phyloP scores from a whole-genome alignment of 2,329 filamentous ascomycete genomes.

The Colletotrichum ledebouriae region DNA sequence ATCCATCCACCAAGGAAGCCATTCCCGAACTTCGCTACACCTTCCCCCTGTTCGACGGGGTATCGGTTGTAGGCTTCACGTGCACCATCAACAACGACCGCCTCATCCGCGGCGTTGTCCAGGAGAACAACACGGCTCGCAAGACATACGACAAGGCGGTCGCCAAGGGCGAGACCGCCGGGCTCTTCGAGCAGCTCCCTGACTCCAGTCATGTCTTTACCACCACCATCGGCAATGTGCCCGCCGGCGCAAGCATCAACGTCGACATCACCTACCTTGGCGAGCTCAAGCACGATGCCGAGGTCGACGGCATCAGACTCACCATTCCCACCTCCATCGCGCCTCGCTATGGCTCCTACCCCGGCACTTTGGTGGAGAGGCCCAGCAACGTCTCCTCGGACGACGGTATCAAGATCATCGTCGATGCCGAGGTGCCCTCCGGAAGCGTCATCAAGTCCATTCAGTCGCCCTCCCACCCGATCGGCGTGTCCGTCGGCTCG shows the following conservation, averaged over 20 bases:
- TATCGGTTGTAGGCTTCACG: conserved; percentile 76
- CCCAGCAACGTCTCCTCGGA: conserved; percentile 27
- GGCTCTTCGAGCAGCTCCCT: conserved; percentile 72
- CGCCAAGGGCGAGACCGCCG: conserved; percentile 70
- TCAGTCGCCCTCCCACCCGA: conserved; percentile 76
- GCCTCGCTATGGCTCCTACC: conserved; percentile 72
- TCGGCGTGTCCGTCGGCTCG: conserved; percentile 74
- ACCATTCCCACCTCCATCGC: conserved; percentile 77
- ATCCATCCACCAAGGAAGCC: conserved; percentile 56
- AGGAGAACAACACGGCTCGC: conserved; percentile 73
- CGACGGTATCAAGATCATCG: conserved; percentile 46
- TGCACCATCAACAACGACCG: conserved; percentile 71
- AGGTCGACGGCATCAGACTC: conserved; percentile 76
- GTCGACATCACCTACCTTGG: conserved; percentile 77
- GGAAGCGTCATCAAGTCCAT: conserved; percentile 71
- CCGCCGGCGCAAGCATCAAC: conserved; percentile 66
- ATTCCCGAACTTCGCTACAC: conserved; percentile 70
- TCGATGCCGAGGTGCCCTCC: conserved; percentile 62
- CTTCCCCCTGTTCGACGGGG: conserved; percentile 80
- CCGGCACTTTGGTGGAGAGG: conserved; percentile 50
- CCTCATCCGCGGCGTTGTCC: conserved; percentile 74
- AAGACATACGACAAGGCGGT: conserved; percentile 71
- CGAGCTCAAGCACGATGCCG: conserved; percentile 79
- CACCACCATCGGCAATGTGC: conserved; percentile 77
- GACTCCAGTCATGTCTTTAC: conserved; percentile 76